Percentiles rank a stretch among this genome's conserved stretches.
phyloP scores from a whole-genome alignment of 306 rosid genomes.

The Macrotyloma uniflorum region DNA sequence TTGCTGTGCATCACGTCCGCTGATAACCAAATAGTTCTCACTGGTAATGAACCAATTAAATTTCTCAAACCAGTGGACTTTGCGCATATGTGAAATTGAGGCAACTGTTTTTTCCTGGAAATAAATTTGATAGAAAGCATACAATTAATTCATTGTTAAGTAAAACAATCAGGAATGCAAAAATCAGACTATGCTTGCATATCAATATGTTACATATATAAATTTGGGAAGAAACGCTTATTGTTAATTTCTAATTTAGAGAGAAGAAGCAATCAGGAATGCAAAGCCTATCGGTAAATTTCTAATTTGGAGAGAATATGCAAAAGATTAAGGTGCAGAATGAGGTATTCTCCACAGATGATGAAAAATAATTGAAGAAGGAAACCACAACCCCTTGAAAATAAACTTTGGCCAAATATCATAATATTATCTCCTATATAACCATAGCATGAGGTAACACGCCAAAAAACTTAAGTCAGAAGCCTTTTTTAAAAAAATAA shows the following conservation, averaged over 20 bases:
- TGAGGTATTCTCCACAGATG: slow-evolving; percentile 14
- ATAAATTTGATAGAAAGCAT: slow-evolving; percentile 29
- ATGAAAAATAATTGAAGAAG: background rate
- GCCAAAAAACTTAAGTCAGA: background rate
- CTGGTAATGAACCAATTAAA: slow-evolving; percentile 98
- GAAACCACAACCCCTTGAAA: slow-evolving; percentile 7
- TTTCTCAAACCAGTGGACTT: slow-evolving; percentile 99
- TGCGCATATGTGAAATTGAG: slow-evolving; percentile 93
- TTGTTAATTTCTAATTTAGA: background rate
- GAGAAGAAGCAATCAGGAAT: background rate
- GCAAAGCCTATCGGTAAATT: background rate
- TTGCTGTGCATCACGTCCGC: slow-evolving; percentile 99
- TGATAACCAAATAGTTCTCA: slow-evolving; percentile 96
- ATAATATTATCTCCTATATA: background rate
- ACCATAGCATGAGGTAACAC: background rate
- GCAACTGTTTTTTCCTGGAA: slow-evolving; percentile 94
- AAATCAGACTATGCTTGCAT: slow-evolving; percentile 12
- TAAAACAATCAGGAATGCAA: slow-evolving; percentile 13
- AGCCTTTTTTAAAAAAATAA: background rate
- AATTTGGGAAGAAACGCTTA: slow-evolving; percentile 7
- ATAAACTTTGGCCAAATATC: background rate
- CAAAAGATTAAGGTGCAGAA: slow-evolving; percentile 3
- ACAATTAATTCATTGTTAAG: background rate
- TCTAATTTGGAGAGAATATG: slow-evolving; percentile 8
- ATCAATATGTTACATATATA: background rate